Conservation (phyloP, 306 rosid genomes). For the Crotalaria pallida region DNA sequence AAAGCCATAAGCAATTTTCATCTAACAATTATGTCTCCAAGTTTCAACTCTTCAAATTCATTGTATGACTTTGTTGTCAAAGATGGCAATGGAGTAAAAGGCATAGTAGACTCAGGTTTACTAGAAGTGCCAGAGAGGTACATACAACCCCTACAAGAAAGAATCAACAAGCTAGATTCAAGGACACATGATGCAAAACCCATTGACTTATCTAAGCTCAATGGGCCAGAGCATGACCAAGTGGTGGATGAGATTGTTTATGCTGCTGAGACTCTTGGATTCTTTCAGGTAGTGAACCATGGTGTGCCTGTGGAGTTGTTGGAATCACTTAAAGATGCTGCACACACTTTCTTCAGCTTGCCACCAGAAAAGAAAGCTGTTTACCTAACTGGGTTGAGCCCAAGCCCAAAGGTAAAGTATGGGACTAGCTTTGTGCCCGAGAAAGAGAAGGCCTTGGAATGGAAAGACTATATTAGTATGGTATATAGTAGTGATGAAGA, state of each 20-base stretch:
- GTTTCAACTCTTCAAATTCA: constrained; percentile 24
- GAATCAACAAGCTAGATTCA: constrained; percentile 29
- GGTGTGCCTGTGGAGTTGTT: constrained; percentile 44
- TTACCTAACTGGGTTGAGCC: constrained; percentile 31
- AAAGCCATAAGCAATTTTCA: background rate
- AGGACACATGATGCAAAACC: constrained; percentile 22
- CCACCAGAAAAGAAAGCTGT: constrained; percentile 37
- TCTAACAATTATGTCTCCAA: constrained; percentile 27
- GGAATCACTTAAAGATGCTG: constrained; percentile 38
- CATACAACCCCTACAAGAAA: constrained; percentile 45
- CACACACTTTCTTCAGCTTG: constrained; percentile 42
- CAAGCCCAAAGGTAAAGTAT: constrained; percentile 36
- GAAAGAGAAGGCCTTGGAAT: constrained; percentile 57
- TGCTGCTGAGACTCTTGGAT: constrained; percentile 54
- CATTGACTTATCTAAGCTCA: constrained; percentile 45
- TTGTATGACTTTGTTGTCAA: constrained; percentile 46
- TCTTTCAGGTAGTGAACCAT: constrained; percentile 64
- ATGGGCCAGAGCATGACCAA: constrained; percentile 39
- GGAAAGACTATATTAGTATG: constrained; percentile 63
- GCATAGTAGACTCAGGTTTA: constrained; percentile 52
- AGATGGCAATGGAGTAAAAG: constrained; percentile 63
- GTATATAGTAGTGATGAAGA: constrained; percentile 41
- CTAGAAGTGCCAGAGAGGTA: constrained; percentile 47
- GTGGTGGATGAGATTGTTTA: constrained; percentile 34
- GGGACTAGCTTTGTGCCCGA: constrained; percentile 70